Conservation (phyloP, 805 yeast species). For the Cyberlindnera bimundalis region DNA sequence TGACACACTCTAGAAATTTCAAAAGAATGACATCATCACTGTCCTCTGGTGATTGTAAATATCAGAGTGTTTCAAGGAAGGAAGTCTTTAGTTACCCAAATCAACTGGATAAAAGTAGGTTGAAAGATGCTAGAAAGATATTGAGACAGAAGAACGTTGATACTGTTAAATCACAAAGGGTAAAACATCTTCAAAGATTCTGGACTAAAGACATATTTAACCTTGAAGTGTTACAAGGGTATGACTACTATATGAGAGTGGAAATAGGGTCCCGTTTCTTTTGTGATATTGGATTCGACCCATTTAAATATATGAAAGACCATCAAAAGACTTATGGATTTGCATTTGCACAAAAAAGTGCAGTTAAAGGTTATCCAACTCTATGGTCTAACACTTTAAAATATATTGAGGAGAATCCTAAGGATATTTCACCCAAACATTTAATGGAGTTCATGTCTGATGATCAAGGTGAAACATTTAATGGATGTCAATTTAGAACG, state of each 20-base stretch:
- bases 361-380: constrained; percentile 65
- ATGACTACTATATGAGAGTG: constrained; percentile 51
- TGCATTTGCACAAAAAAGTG: constrained; percentile 61
- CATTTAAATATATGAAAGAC: constrained; percentile 47
- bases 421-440: constrained; percentile 56
- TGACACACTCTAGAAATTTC: constrained; percentile 53
- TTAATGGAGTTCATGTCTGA: constrained; percentile 69
- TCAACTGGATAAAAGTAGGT: constrained; percentile 7
- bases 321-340: constrained; percentile 61
- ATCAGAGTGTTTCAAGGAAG: constrained; percentile 56
- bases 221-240: constrained; percentile 38
- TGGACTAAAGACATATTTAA: constrained; percentile 46
- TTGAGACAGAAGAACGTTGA: constrained; percentile 41
- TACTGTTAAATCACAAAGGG: constrained; percentile 52
- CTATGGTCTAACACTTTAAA: constrained; percentile 72
- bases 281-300: constrained; percentile 47
- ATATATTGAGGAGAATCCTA: constrained; percentile 58
- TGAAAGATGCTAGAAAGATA: constrained; percentile 32
- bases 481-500: constrained; percentile 87
- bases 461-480: constrained; percentile 67
- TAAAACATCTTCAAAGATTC: constrained; percentile 53
- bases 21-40: constrained; percentile 38
- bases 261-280: constrained; percentile 42
- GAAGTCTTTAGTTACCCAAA: constrained; percentile 39
- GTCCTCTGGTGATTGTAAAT: constrained; percentile 53